These are phyloP conservation scores for Phialemonium atrogriseum DNA, from an alignment of 2,329 filamentous ascomycete genomes.

Conservation along the genomic window DNA sequence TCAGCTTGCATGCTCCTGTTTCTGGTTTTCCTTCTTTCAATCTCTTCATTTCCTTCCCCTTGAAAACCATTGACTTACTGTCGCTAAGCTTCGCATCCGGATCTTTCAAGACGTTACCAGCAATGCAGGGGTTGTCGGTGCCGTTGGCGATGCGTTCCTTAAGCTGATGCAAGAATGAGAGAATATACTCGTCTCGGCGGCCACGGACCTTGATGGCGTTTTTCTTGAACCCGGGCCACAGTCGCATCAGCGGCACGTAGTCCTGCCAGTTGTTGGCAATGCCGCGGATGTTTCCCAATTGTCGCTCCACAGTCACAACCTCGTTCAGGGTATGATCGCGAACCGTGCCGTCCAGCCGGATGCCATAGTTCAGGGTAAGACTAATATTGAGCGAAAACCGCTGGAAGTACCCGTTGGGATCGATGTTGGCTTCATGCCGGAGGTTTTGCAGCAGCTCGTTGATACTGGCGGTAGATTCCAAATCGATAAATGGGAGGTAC, in stretches of 20 bases:
- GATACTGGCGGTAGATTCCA: slow-evolving; percentile 65
- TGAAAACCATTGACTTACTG: no score
- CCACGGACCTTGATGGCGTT: no score
- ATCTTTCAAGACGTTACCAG: slow-evolving; percentile 46
- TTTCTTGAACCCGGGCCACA: no score
- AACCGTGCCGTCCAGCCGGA: slow-evolving; percentile 63
- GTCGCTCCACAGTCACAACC: slow-evolving; percentile 67
- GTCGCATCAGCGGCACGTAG: slow-evolving; percentile 67
- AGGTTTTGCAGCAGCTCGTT: slow-evolving; percentile 50
- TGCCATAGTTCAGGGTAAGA: slow-evolving; percentile 71
- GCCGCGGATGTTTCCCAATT: slow-evolving; percentile 66
- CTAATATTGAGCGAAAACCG: slow-evolving; percentile 70
- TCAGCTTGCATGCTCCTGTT: not conserved
- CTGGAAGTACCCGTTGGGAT: slow-evolving; percentile 62
- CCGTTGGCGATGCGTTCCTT: slow-evolving; percentile 29
- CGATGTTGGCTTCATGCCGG: slow-evolving; percentile 21
- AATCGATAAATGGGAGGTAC: slow-evolving; percentile 76
- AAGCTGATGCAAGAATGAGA: no score
- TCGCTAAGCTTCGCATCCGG: slow-evolving; percentile 33
- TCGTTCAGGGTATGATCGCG: slow-evolving; percentile 61
- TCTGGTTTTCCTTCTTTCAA: not conserved
- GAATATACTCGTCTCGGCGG: no score
- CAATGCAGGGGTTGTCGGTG: slow-evolving; percentile 32
- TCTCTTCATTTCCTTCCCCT: no score
- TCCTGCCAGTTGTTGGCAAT: slow-evolving; percentile 82